A percentile compares a stretch with the other conserved stretches of the same genome.
These are phyloP conservation scores for Rhodotorula glutinis DNA, from an alignment of 1,284 basidiomycete genomes.

Conservation along the genomic window DNA sequence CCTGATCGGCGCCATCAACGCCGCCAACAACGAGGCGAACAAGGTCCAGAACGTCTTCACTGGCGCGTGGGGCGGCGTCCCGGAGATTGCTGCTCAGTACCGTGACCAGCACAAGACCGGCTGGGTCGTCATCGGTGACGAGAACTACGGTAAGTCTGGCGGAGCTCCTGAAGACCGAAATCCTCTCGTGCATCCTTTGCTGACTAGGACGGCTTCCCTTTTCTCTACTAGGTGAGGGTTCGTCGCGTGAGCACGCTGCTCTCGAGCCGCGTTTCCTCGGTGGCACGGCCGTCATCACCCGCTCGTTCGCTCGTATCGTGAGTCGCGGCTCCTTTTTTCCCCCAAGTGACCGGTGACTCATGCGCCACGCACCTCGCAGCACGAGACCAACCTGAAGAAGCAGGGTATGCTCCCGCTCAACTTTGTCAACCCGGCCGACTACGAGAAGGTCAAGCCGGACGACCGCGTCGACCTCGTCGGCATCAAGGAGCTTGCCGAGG, in stretches of 20 bases:
- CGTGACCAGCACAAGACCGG: constrained; percentile 74
- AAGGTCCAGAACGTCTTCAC: constrained; percentile 56
- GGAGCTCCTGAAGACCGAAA: too few species aligned
- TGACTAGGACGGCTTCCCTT: constrained; percentile 42
- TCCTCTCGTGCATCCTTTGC: too few species aligned
- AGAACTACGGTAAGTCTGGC: constrained; percentile 72
- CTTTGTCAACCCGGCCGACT: constrained; percentile 82
- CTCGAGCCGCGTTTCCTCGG: constrained; percentile 97
- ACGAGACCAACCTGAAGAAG: constrained; percentile 96
- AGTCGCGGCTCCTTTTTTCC: constrained; percentile 8
- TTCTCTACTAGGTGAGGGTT: constrained; percentile 62
- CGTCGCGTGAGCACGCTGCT: constrained; percentile 76
- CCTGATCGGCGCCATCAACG: constrained; percentile 82
- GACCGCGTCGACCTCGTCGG: constrained; percentile 72
- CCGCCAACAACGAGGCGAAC: constrained; percentile 94
- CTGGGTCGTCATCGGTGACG: constrained; percentile 81
- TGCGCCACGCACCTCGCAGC: too few species aligned
- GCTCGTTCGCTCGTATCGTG: constrained; percentile 90
- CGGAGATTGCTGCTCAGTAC: constrained; percentile 78
- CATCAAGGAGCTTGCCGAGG: constrained; percentile 76
- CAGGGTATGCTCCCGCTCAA: constrained; percentile 61
- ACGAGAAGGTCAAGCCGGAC: constrained; percentile 77
- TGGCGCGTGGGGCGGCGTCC: constrained; percentile 81
- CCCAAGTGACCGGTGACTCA: too few species aligned
- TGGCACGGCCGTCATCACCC: constrained; percentile 89